Evolutionary conservation across 352 stramenopile species (phyloP).

Genomic region (Phytophthora boehmeriae): DNA sequence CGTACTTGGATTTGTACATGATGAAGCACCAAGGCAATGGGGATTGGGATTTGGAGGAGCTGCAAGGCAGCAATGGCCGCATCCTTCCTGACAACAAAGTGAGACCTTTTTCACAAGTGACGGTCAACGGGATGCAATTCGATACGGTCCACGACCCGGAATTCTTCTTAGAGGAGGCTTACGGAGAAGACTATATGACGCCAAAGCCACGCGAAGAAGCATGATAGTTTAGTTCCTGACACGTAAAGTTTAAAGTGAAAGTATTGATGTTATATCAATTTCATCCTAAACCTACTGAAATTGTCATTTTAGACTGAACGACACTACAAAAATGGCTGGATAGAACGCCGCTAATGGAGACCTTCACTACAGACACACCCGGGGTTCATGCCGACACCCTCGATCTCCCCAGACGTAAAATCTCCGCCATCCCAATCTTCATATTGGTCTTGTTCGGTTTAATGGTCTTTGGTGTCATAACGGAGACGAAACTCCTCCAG

Average conservation of each 20-base stretch:
- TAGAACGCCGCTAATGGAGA: background rate
- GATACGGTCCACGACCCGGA: conserved; percentile 39
- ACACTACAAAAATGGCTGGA: background rate
- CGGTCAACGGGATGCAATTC: conserved; percentile 37
- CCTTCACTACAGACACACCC: conserved; percentile 6
- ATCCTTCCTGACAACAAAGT: conserved; percentile 22
- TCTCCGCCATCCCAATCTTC: conserved; percentile 25
- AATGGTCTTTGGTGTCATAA: conserved; percentile 21
- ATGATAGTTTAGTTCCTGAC: too few relatives aligned
- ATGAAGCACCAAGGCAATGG: conserved; percentile 14
- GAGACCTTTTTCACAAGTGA: conserved; percentile 31
- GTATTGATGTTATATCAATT: too few relatives aligned
- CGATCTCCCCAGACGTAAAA: conserved; percentile 17
- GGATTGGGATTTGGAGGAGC: conserved; percentile 30
- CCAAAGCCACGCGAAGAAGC: conserved; percentile 20
- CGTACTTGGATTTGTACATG: conserved; percentile 49
- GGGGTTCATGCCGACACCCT: too few relatives aligned
- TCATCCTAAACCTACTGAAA: background rate
- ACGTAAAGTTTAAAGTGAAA: too few relatives aligned
- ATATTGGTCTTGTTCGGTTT: conserved; percentile 19
- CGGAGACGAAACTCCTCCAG: conserved; percentile 23
- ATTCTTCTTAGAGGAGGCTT: conserved; percentile 41
- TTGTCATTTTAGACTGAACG: background rate
- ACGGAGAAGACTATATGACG: conserved; percentile 40
- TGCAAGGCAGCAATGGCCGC: conserved; percentile 21